Percentiles rank a stretch among this genome's conserved stretches.
Conservation (phyloP, 768 basidiomycete species). For the Austroboletus festivus region DNA sequence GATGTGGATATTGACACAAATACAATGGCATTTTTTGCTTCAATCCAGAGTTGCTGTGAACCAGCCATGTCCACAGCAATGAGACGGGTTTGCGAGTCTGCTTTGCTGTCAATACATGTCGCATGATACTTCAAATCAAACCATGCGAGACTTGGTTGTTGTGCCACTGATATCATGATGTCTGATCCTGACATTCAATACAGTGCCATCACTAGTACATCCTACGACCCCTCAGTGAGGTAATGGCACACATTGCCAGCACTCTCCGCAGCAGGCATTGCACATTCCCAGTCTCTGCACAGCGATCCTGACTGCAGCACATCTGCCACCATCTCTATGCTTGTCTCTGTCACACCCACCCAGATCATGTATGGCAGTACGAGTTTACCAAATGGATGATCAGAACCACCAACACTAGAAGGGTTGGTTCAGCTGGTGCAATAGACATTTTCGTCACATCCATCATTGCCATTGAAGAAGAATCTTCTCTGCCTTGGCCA, state of each 20-base stretch:
- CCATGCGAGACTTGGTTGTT: constrained; percentile 55
- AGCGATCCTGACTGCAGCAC: constrained; percentile 56
- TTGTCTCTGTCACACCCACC: constrained; percentile 59
- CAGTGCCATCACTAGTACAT: constrained; percentile 53
- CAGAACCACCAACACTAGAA: constrained; percentile 63
- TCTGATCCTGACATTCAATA: constrained; percentile 63
- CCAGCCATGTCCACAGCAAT: constrained; percentile 63
- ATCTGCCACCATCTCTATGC: constrained; percentile 42
- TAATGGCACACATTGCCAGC: constrained; percentile 20
- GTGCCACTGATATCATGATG: constrained; percentile 69
- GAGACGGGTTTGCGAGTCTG: constrained; percentile 68
- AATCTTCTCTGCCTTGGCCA: no score
- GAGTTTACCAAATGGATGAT: constrained; percentile 65
- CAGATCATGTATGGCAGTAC: constrained; percentile 87
- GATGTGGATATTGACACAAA: no score
- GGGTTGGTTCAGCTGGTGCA: constrained; percentile 44
- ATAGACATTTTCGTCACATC: constrained; percentile 48
- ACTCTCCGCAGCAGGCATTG: constrained; percentile 55
- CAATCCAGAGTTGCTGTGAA: constrained; percentile 48
- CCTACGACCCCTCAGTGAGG: neutral
- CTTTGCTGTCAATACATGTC: constrained; percentile 43
- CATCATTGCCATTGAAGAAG: constrained; percentile 8
- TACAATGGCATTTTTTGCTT: constrained; percentile 64
- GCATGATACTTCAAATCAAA: neutral
- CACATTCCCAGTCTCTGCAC: constrained; percentile 78